These are phyloP conservation scores for Sindora glabra DNA, from an alignment of 306 rosid species.

Conservation along the genomic window DNA sequence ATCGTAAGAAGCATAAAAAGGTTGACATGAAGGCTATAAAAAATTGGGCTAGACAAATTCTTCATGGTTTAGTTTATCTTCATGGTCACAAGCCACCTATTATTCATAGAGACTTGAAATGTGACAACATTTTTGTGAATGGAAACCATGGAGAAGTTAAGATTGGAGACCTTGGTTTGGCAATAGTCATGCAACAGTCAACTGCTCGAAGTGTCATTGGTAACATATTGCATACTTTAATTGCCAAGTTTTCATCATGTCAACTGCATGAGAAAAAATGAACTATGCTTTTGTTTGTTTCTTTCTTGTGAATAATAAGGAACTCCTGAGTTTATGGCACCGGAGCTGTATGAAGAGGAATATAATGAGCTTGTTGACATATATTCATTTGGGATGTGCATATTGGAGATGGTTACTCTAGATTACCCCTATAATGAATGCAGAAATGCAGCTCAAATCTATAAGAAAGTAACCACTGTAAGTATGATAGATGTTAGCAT, in stretches of 20 bases:
- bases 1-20: slow-evolving; percentile 59
- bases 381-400: slow-evolving; percentile 95
- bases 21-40: slow-evolving; percentile 80
- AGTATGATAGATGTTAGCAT: too few relatives aligned
- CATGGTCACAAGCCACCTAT: slow-evolving; percentile 77
- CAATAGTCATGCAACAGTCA: slow-evolving; percentile 80
- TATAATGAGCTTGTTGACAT: slow-evolving; percentile 87
- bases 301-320: too few relatives aligned
- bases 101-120: slow-evolving; percentile 86
- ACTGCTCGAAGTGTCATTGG: slow-evolving; percentile 84
- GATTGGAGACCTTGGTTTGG: slow-evolving; percentile 96
- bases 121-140: slow-evolving; percentile 85
- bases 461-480: slow-evolving; percentile 83
- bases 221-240: slow-evolving; percentile 17
- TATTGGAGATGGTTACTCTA: slow-evolving; percentile 78
- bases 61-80: slow-evolving; percentile 64
- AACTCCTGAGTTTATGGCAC: slow-evolving; percentile 97
- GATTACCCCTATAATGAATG: slow-evolving; percentile 93
- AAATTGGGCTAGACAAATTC: slow-evolving; percentile 95
- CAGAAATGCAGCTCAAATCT: slow-evolving; percentile 84
- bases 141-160: slow-evolving; percentile 79
- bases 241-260: background rate
- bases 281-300: too few relatives aligned
- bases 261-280: too few relatives aligned
- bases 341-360: slow-evolving; percentile 92